Evolutionary conservation across 768 basidiomycete species (phyloP), one percentile per base, ranked within the genome.

Genomic region (Suillus subaureus): DNA sequence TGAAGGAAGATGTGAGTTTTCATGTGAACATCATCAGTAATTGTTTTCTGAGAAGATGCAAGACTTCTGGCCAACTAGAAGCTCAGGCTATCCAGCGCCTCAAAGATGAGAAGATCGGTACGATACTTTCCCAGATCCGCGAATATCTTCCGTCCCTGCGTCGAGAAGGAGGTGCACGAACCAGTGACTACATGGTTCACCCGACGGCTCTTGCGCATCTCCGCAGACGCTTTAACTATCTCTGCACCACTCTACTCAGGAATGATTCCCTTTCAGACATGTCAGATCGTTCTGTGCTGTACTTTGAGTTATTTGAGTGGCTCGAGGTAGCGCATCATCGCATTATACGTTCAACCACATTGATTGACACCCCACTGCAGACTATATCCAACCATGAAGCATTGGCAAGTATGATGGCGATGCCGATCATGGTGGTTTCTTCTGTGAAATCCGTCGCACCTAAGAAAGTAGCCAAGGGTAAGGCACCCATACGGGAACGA

Each of bases 231-330:
- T 97, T 97, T 80, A 96, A 95, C 73, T 88, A 88, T 73, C 86
- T 97, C 64, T 89, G 91, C 70, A 94, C 92, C 67, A 87, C 90
- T 42, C 86, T 97, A 49, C 83, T 97, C 47, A 85, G 93, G 67
- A 97, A 97, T 71, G 96, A 97, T 76, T 97, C 96, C 18, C 80
- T 98, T 56, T 86, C 93, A 52, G 96, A 97, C 73, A 97, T 97
- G 95, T 94, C 93, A 12, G 93, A 96, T 66, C 89, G 96, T 12
- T 83, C 82, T 1, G 82, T 89, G 9, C 80, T 98, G 21, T 98
- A 97, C 77, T 93, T 92, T 73, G 93, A 96, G 74, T 77, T 98
- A 33, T 85, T 97, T 62, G 89, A 93, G 70, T 98, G 96, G 96
- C 83, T 98, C 13, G 92, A 96, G 87, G 95, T 94, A 77, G 71